Conservation (phyloP, 2,329 filamentous ascomycete genomes). For the Aspergillus eucalypticola region DNA sequence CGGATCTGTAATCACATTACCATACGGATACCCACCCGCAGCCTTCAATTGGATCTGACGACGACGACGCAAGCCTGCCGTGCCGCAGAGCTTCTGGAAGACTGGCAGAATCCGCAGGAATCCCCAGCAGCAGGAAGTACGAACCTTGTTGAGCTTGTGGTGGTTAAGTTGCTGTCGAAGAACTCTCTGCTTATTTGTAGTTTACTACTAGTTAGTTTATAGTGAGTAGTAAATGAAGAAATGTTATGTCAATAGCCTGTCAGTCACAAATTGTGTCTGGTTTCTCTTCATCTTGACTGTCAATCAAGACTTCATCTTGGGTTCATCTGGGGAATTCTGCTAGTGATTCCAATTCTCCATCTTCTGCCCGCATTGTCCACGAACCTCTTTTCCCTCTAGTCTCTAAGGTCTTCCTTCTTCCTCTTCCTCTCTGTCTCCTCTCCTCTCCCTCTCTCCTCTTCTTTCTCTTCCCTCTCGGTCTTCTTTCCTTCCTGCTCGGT, state of each 20-base stretch:
- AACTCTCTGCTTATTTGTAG: background rate
- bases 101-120: slow-evolving; percentile 17
- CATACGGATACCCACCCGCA: background rate
- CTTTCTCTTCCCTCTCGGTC: slow-evolving; percentile 5
- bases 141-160: background rate
- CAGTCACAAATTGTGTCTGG: no score
- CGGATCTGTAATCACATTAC: background rate
- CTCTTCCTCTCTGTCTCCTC: slow-evolving; percentile 3
- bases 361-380: no score
- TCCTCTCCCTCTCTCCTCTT: slow-evolving; percentile 5
- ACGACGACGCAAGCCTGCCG: slow-evolving; percentile 15
- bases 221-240: no score
- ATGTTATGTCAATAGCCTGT: no score
- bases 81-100: slow-evolving; percentile 27
- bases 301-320: background rate
- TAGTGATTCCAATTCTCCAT: background rate
- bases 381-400: slow-evolving; percentile 8
- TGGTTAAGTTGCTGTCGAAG: no score
- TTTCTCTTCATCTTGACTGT: no score
- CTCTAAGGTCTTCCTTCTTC: slow-evolving; percentile 11
- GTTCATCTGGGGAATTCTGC: no score
- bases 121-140: background rate
- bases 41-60: background rate
- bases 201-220: background rate
- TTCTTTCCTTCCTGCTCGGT: background rate